Evolutionary conservation across 768 basidiomycete species (phyloP).

Genomic region (Rhizopogon salebrosus): DNA sequence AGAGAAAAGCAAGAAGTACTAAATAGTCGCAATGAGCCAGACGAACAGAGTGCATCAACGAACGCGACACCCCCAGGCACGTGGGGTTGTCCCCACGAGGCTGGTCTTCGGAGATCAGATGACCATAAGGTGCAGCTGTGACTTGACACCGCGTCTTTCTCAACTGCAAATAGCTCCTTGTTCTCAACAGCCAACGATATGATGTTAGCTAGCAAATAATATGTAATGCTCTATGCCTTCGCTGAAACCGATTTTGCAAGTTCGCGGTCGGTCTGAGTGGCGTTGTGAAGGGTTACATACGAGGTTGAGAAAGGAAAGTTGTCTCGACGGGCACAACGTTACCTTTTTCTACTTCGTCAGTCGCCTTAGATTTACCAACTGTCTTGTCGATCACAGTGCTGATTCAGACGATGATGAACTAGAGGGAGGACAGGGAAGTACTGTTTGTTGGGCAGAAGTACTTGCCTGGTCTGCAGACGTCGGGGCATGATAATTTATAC

Average conservation of each 20-base stretch:
- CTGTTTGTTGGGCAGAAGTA: neutral
- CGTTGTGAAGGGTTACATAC: constrained; percentile 44
- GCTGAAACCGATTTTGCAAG: constrained; percentile 13
- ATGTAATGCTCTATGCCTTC: constrained; percentile 14
- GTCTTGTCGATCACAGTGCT: constrained; percentile 59
- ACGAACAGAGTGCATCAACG: too few species aligned
- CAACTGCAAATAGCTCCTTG: too few species aligned
- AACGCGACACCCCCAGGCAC: neutral
- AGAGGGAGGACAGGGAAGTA: constrained; percentile 3
- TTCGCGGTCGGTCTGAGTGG: constrained; percentile 66
- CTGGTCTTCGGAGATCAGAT: neutral
- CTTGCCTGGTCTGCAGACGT: constrained; percentile 82
- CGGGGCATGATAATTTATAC: constrained; percentile 79
- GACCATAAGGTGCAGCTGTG: too few species aligned
- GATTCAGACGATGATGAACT: constrained; percentile 87
- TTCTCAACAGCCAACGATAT: too few species aligned
- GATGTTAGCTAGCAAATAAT: neutral
- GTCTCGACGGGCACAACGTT: constrained; percentile 80
- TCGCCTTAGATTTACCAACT: constrained; percentile 74
- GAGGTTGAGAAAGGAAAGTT: constrained; percentile 9
- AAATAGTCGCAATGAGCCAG: neutral
- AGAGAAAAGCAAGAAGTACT: too few species aligned
- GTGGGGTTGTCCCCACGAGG: neutral
- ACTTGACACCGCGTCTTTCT: too few species aligned
- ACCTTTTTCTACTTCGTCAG: constrained; percentile 77